Evolutionary conservation across 306 rosid genomes (phyloP), one percentile per base, ranked within the genome.

Genomic region (Lathyrus oleraceus): DNA sequence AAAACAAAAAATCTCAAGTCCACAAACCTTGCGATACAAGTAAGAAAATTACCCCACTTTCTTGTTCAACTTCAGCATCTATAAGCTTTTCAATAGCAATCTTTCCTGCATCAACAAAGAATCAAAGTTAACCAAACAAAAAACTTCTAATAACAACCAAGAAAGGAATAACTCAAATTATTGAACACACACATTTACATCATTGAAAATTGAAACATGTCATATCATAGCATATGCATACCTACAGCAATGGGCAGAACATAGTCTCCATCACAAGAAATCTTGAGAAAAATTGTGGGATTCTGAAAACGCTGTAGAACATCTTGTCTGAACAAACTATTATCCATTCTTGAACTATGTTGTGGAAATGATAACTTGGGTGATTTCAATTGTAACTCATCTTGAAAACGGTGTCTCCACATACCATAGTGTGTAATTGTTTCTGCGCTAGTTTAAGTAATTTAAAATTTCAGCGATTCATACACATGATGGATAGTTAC

Each of bases 241-340:
- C 99, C 99, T 70, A 89, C 99, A 81, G 89, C 89, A 81, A 95
- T 86, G 27, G 99, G 99, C 40, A 95, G 88, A 78, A 95, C 51
- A 80, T 87, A 91, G 76, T 91, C 96, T 43, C 89, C 99, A 65
- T 87, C 92, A 68, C 97, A 91, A 39, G 96, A 95, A 79, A 91
- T 81, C 89, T 89, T 95, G 59, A 95, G 96, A 76, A 95, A 95
- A 67, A 95, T 87, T 1, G 99, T 95, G 7, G 99, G 97, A 76
- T 74, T 82, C 81, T 84, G 91, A 69, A 95, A 95, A 30, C 87
- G 89, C 60, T 83, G 87, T 43, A 87, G 76, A 70, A 95, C 85
- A 12, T 81, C 76, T 66, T 79, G 86, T 75, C 75, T 86, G 6
- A 86, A 13, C 28, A 78, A 75, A 76, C 32, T 71, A 19, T 65